phyloP scores from a whole-genome alignment of 768 basidiomycete genomes.

The Chalciporus sphaerocephalus region DNA sequence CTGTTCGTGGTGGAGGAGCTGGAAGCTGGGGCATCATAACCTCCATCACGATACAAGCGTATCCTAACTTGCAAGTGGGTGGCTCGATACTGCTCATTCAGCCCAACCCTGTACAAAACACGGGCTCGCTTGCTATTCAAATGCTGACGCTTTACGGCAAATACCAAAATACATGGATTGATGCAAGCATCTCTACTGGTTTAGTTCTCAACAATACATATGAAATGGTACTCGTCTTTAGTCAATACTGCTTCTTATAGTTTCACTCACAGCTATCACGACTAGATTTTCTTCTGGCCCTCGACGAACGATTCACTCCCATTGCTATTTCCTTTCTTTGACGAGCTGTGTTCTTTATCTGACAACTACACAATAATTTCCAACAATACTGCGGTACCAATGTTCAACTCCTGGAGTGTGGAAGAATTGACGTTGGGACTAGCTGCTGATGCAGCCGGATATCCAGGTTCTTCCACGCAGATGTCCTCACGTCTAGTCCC shows the following conservation, averaged over 20 bases:
- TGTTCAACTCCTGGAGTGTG: slow-evolving; percentile 11
- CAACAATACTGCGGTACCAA: slow-evolving; percentile 9
- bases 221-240: not conserved
- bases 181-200: slow-evolving; percentile 6
- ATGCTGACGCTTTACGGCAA: slow-evolving; percentile 17
- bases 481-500: slow-evolving; percentile 16
- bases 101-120: slow-evolving; percentile 11
- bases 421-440: slow-evolving; percentile 3
- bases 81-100: slow-evolving; percentile 4
- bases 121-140: slow-evolving; percentile 6
- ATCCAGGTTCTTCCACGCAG: slow-evolving; percentile 8
- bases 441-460: slow-evolving; percentile 5
- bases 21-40: slow-evolving; percentile 46
- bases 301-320: slow-evolving; percentile 4
- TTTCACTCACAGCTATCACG: no score
- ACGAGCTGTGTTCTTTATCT: slow-evolving; percentile 10
- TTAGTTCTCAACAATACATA: not conserved
- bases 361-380: slow-evolving; percentile 11
- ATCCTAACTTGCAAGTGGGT: slow-evolving; percentile 7
- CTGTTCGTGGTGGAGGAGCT: slow-evolving; percentile 49
- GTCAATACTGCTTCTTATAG: no score
- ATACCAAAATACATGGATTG: slow-evolving; percentile 9
- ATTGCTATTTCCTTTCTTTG: slow-evolving; percentile 11
- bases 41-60: slow-evolving; percentile 15
- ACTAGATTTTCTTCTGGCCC: slow-evolving; percentile 11